Percentiles rank a stretch among this genome's conserved stretches.
phyloP scores from a whole-genome alignment of 257 asterid genomes.

The Lantana camara region DNA sequence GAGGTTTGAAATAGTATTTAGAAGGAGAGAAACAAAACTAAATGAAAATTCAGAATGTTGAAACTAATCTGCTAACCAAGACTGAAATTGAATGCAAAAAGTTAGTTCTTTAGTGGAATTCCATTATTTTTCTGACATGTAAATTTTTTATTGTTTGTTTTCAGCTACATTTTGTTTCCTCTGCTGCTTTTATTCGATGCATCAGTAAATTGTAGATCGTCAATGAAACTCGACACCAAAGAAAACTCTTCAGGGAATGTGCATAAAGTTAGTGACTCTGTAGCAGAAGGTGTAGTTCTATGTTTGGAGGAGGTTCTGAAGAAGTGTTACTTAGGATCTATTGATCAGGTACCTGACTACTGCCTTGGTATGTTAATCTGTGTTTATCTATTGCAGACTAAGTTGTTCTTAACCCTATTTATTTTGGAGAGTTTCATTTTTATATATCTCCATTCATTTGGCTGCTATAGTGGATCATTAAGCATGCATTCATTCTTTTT shows the following conservation, averaged over 20 bases:
- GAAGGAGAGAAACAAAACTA: background rate
- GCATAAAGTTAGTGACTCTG: constrained; percentile 62
- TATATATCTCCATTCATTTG: background rate
- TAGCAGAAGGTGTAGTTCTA: constrained; percentile 70
- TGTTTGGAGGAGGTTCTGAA: constrained; percentile 83
- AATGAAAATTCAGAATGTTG: too few relatives aligned
- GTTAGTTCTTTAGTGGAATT: background rate
- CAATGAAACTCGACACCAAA: constrained; percentile 39
- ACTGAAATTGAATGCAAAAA: constrained; percentile 7
- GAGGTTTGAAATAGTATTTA: background rate
- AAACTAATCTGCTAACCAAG: too few relatives aligned
- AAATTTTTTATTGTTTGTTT: constrained; percentile 25
- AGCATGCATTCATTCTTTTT: background rate
- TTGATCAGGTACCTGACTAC: constrained; percentile 72
- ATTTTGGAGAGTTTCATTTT: background rate
- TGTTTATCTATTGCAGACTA: background rate
- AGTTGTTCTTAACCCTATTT: constrained; percentile 1
- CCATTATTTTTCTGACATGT: constrained; percentile 14
- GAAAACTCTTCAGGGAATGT: constrained; percentile 36
- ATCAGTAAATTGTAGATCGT: constrained; percentile 71
- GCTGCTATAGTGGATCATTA: constrained; percentile 6
- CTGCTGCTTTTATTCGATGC: constrained; percentile 85
- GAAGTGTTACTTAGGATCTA: constrained; percentile 72
- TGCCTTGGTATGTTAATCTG: constrained; percentile 9
- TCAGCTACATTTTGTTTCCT: constrained; percentile 86